A percentile compares a stretch with the other conserved stretches of the same genome.
phyloP scores from a whole-genome alignment of 2,329 filamentous ascomycete genomes.

The Clarireedia hainanense region DNA sequence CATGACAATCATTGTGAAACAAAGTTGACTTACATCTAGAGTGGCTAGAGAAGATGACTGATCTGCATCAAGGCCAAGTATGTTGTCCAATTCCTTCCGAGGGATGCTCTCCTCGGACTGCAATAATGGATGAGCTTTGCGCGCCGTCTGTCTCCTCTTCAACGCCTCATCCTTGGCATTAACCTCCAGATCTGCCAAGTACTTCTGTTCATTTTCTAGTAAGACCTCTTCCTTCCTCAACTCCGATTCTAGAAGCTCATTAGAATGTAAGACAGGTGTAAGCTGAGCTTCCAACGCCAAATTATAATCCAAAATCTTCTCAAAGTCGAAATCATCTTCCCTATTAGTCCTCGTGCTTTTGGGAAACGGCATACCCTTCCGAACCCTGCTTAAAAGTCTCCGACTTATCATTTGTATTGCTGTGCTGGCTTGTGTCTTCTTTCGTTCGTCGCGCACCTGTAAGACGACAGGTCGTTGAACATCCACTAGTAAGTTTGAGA shows the following conservation, averaged over 20 bases:
- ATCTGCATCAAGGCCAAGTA: conserved; percentile 13
- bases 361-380: conserved; percentile 58
- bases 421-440: conserved; percentile 38
- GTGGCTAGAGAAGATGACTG: conserved; percentile 1
- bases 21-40: conserved; percentile 16
- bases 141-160: conserved; percentile 38
- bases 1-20: background rate
- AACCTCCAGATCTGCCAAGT: conserved; percentile 42
- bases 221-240: conserved; percentile 47
- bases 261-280: conserved; percentile 53
- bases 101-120: conserved; percentile 13
- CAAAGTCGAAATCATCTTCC: conserved; percentile 56
- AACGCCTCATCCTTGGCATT: conserved; percentile 49
- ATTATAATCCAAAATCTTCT: conserved; percentile 54
- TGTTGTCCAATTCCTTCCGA: conserved; percentile 13
- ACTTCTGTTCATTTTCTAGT: conserved; percentile 47
- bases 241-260: conserved; percentile 52
- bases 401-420: conserved; percentile 48
- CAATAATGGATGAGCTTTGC: conserved; percentile 28
- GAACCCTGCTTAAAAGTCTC: conserved; percentile 49
- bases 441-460: conserved; percentile 39
- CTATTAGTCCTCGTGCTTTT: conserved; percentile 42
- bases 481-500: conserved; percentile 48
- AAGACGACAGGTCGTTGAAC: conserved; percentile 55
- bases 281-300: conserved; percentile 49